phyloP scores from a whole-genome alignment of 371 early-diverging fungal species.

The Mucor sp. region DNA sequence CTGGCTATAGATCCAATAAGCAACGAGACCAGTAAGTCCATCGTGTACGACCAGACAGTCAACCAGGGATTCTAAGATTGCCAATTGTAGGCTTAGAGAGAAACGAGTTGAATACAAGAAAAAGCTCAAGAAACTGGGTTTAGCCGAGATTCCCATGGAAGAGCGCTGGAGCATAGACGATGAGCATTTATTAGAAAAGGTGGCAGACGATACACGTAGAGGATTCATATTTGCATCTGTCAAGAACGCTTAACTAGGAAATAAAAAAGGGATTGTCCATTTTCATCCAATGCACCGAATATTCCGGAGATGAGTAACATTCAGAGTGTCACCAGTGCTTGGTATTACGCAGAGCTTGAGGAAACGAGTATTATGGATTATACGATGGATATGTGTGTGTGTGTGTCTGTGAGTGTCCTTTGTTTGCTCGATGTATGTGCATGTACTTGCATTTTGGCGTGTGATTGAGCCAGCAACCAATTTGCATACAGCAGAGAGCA shows the following conservation, averaged over 20 bases:
- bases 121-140: slow-evolving; percentile 16
- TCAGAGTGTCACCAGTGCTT: neutral
- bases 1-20: slow-evolving; percentile 28
- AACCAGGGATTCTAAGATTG: neutral
- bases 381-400: too few relatives aligned
- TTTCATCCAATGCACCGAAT: neutral
- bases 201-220: slow-evolving; percentile 24
- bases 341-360: neutral
- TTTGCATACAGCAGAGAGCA: neutral
- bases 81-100: slow-evolving; percentile 23
- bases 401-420: too few relatives aligned
- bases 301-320: slow-evolving; percentile 1
- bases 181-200: slow-evolving; percentile 20
- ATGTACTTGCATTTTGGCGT: neutral
- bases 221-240: slow-evolving; percentile 29
- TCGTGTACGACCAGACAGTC: neutral
- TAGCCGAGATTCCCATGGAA: slow-evolving; percentile 31
- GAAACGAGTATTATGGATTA: too few relatives aligned
- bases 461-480: neutral
- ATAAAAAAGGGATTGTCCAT: neutral
- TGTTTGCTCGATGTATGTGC: neutral
- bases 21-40: slow-evolving; percentile 21
- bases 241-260: neutral
- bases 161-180: slow-evolving; percentile 36
- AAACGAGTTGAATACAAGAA: slow-evolving; percentile 29